A percentile compares a stretch with the other conserved stretches of the same genome.
These are phyloP conservation scores for Aegilops umbellulata DNA, from an alignment of 176 grass and related monocot genomes.

Conservation along the genomic window DNA sequence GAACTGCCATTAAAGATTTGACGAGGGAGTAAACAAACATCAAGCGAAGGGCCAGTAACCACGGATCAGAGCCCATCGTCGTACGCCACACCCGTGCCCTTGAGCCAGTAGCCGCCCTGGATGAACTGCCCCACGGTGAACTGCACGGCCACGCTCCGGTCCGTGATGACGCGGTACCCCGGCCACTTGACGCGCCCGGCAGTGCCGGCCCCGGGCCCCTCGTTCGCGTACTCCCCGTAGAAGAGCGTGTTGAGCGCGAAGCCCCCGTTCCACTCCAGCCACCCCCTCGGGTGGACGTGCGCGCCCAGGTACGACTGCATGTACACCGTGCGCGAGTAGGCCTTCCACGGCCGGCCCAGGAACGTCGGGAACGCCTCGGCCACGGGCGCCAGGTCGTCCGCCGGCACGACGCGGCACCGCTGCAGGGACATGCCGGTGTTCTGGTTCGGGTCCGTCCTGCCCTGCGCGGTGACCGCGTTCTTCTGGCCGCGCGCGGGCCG, in stretches of 20 bases:
- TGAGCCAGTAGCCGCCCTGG: constrained; percentile 57
- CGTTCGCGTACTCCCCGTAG: constrained; percentile 60
- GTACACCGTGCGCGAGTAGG: constrained; percentile 60
- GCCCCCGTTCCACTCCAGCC: constrained; percentile 60
- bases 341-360: constrained; percentile 66
- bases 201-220: constrained; percentile 41
- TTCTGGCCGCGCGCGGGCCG: constrained; percentile 42
- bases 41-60: neutral
- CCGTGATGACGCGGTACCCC: constrained; percentile 54
- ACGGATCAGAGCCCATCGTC: constrained; percentile 46
- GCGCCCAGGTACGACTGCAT: constrained; percentile 42
- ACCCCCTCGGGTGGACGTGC: constrained; percentile 44
- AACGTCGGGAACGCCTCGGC: constrained; percentile 27
- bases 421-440: constrained; percentile 60
- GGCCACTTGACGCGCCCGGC: constrained; percentile 44
- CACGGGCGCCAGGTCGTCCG: constrained; percentile 40
- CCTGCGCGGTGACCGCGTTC: constrained; percentile 65
- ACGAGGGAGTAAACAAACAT: neutral
- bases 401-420: constrained; percentile 47
- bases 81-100: constrained; percentile 38
- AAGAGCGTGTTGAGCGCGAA: constrained; percentile 53
- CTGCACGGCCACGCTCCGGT: constrained; percentile 36
- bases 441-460: constrained; percentile 67
- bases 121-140: constrained; percentile 61
- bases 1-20: neutral